Evolutionary conservation across 2,329 filamentous ascomycete species (phyloP).

Genomic region (Beauveria sp.): DNA sequence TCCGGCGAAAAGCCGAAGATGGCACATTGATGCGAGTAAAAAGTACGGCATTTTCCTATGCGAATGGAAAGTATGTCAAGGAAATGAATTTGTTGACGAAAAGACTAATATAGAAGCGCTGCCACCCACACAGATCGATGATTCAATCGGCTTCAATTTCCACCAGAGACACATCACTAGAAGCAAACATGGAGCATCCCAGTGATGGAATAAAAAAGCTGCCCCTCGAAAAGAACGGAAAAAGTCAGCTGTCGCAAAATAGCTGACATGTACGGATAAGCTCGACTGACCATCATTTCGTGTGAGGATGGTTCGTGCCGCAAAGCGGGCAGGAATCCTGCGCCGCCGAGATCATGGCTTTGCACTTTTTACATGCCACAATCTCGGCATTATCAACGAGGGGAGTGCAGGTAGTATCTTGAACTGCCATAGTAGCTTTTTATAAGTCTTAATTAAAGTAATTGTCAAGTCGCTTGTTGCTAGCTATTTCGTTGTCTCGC

Average conservation of each 20-base stretch:
- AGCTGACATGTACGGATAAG: too few relatives aligned
- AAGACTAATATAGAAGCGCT: neutral
- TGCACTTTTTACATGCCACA: slow-evolving; percentile 8
- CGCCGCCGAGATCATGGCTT: slow-evolving; percentile 6
- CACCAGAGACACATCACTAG: neutral
- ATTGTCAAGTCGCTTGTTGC: neutral
- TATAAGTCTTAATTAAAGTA: neutral
- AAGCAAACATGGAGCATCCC: neutral
- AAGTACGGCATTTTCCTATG: neutral
- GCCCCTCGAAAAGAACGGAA: neutral
- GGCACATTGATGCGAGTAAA: neutral
- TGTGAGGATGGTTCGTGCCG: slow-evolving; percentile 4
- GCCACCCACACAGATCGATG: neutral
- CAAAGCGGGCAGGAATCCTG: slow-evolving; percentile 9
- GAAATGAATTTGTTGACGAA: neutral
- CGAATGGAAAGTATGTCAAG: neutral
- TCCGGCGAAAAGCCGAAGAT: neutral
- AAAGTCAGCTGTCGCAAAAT: neutral
- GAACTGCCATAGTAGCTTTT: neutral
- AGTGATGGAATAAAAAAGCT: neutral
- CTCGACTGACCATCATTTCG: neutral
- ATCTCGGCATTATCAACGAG: neutral
- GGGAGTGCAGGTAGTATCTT: neutral
- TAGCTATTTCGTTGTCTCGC: neutral
- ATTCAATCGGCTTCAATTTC: neutral